phyloP scores from a whole-genome alignment of 2,329 filamentous ascomycete species.

The Periglandula ipomoeae region DNA sequence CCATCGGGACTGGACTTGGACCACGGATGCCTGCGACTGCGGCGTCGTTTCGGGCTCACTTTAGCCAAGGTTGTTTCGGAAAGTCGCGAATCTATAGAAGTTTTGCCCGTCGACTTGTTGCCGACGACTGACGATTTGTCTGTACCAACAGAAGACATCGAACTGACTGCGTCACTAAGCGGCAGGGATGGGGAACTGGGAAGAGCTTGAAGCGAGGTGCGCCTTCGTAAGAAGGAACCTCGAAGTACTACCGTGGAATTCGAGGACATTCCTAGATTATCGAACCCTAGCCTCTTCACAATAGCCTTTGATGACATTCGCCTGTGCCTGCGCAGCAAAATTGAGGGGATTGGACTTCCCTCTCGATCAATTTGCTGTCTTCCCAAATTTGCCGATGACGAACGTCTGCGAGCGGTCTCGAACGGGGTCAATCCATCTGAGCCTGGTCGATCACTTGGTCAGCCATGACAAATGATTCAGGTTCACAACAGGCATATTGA shows the following conservation, averaged over 20 bases:
- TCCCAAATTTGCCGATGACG: constrained; percentile 1
- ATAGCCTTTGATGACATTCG: constrained; percentile 16
- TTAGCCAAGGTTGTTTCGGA: constrained; percentile 14
- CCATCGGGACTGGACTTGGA: constrained; percentile 28
- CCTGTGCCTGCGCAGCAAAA: constrained; percentile 10
- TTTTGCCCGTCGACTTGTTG: constrained; percentile 22
- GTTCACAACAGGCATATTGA: not conserved
- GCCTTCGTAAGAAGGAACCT: constrained; percentile 11
- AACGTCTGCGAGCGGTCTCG: constrained; percentile 8
- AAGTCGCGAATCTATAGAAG: constrained; percentile 23
- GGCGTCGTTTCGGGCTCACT: constrained; percentile 15
- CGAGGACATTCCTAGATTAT: constrained; percentile 16
- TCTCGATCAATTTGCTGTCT: not conserved
- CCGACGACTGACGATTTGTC: constrained; percentile 15
- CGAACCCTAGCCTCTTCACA: constrained; percentile 18
- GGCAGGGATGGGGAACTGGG: constrained; percentile 10
- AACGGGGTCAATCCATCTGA: constrained; percentile 14
- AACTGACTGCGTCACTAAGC: constrained; percentile 15
- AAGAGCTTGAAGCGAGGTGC: constrained; percentile 19
- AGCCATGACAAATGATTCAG: not conserved
- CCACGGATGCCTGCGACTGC: constrained; percentile 23
- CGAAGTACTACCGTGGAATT: constrained; percentile 21
- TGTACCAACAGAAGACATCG: constrained; percentile 18
- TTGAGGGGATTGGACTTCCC: not conserved
- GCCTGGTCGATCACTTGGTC: constrained; percentile 11